Conservation (phyloP, 768 basidiomycete genomes). For the Rhizopogon rudus region DNA sequence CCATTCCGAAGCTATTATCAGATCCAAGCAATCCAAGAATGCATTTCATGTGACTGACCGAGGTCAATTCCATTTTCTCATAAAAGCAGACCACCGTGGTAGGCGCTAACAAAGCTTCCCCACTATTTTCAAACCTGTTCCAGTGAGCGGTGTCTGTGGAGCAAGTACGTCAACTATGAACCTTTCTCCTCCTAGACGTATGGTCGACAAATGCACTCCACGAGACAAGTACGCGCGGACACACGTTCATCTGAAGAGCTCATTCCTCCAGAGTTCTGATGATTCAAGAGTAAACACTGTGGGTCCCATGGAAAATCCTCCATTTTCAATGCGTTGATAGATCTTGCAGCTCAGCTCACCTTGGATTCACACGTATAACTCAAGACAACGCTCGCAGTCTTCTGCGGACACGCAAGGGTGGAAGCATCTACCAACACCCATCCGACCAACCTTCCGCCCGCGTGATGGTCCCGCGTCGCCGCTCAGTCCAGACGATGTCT, state of each 20-base stretch:
- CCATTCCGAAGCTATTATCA: slow-evolving; percentile 14
- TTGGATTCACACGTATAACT: slow-evolving; percentile 5
- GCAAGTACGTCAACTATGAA: slow-evolving; percentile 7
- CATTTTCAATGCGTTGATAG: background rate
- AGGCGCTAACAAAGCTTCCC: background rate
- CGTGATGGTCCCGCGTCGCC: slow-evolving; percentile 26
- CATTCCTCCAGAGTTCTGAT: slow-evolving; percentile 23
- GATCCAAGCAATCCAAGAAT: slow-evolving; percentile 2
- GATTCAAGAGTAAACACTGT: slow-evolving; percentile 21
- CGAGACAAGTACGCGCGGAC: slow-evolving; percentile 29
- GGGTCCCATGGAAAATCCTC: background rate
- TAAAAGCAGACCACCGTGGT: slow-evolving; percentile 13
- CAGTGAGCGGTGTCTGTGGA: background rate
- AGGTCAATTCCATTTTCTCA: slow-evolving; percentile 8
- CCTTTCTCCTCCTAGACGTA: slow-evolving; percentile 19
- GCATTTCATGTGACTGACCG: background rate
- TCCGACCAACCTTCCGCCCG: slow-evolving; percentile 29
- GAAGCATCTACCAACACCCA: slow-evolving; percentile 27
- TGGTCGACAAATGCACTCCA: slow-evolving; percentile 29
- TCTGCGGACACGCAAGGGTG: slow-evolving; percentile 29
- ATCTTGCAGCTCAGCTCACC: slow-evolving; percentile 13
- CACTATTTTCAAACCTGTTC: background rate
- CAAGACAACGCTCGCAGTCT: slow-evolving; percentile 27
- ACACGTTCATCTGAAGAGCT: slow-evolving; percentile 21
- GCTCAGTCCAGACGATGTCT: slow-evolving; percentile 23